Evolutionary conservation across 176 grass and related monocot genomes (phyloP).

Genomic region (Coix lacrymajobi): DNA sequence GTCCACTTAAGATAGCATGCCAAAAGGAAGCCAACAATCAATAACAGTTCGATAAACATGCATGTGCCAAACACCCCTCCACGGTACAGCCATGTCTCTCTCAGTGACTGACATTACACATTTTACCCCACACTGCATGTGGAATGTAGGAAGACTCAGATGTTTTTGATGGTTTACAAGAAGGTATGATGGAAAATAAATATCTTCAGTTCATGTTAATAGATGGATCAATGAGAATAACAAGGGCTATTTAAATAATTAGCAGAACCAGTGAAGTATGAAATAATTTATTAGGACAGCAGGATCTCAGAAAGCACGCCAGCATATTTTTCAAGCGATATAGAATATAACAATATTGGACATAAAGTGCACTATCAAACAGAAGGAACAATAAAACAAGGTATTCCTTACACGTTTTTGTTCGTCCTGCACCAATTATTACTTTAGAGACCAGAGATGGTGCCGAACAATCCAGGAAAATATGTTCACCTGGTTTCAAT

Average conservation of each 20-base stretch:
- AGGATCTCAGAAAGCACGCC: background rate
- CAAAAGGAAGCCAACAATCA: background rate
- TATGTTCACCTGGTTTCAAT: conserved; percentile 63
- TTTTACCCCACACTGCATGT: background rate
- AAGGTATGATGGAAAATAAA: background rate
- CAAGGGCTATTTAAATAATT: background rate
- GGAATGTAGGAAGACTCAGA: background rate
- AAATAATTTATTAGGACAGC: background rate
- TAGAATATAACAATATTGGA: background rate
- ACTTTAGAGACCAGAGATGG: conserved; percentile 77
- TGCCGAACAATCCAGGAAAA: conserved; percentile 66
- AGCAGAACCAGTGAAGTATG: background rate
- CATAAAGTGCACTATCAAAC: background rate
- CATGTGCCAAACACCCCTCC: background rate
- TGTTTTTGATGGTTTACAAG: background rate
- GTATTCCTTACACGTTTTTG: conserved; percentile 80
- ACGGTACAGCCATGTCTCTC: background rate
- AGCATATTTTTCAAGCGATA: conserved; percentile 1
- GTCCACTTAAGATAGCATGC: background rate
- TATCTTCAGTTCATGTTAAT: background rate
- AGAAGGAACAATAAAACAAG: background rate
- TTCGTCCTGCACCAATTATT: conserved; percentile 58
- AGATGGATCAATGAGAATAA: background rate
- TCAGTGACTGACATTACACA: background rate
- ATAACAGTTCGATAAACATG: background rate